Percentiles rank a stretch among this genome's conserved stretches.
phyloP scores from a whole-genome alignment of 352 stramenopile species.

The Porosira glacialis region DNA sequence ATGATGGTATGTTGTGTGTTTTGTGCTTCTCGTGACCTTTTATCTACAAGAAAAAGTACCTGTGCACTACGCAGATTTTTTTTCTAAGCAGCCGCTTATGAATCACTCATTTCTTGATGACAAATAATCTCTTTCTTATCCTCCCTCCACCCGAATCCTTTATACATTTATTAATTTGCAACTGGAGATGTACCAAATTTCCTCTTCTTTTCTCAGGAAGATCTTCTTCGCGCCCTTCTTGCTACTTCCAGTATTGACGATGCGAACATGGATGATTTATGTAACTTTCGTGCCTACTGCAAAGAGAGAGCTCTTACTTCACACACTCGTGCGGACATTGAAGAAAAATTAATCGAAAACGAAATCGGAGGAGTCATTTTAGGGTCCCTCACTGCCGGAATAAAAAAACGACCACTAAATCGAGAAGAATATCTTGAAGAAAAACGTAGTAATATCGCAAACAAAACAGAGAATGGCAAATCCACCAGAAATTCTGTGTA shows the following conservation, averaged over 20 bases:
- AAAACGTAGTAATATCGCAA: slow-evolving; percentile 39
- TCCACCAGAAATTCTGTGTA: slow-evolving; percentile 18
- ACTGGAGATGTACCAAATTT: slow-evolving; percentile 26
- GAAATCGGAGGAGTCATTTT: slow-evolving; percentile 44
- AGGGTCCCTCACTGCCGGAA: slow-evolving; percentile 20
- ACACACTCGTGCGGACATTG: slow-evolving; percentile 12
- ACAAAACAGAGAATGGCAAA: slow-evolving; percentile 24
- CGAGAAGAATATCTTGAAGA: slow-evolving; percentile 37
- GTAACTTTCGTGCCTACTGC: slow-evolving; percentile 31
- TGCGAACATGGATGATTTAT: slow-evolving; percentile 27
- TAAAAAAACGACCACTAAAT: slow-evolving; percentile 18
- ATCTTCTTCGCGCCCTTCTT: slow-evolving; percentile 32
- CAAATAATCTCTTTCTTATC: too few species aligned
- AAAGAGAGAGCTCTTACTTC: slow-evolving; percentile 22
- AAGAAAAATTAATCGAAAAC: slow-evolving; percentile 41
- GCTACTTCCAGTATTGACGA: slow-evolving; percentile 9
- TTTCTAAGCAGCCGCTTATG: too few species aligned
- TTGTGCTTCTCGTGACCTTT: too few species aligned
- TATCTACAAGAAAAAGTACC: too few species aligned
- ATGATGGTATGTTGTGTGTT: slow-evolving; percentile 18
- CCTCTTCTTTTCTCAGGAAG: slow-evolving; percentile 26
- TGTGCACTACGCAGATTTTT: too few species aligned
- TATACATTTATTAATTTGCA: too few species aligned
- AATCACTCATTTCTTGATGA: too few species aligned
- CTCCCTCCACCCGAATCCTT: too few species aligned